A percentile compares a stretch with the other conserved stretches of the same genome.
Conservation (phyloP, 1,139 yeast genomes). For the Eremothecium coryli region DNA sequence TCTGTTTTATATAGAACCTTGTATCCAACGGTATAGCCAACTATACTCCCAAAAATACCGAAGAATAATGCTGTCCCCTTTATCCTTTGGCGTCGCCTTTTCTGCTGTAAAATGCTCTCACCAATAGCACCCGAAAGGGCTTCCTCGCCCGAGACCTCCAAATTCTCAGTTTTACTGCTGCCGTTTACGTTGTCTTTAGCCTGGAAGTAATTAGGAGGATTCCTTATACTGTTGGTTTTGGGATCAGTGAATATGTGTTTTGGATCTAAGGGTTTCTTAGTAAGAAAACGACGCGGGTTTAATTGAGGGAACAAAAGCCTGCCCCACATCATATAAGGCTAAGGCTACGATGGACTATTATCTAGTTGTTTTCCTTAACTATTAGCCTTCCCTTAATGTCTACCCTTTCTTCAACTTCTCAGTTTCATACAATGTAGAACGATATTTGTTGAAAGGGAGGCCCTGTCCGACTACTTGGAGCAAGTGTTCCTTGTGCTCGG, state of each 20-base stretch:
- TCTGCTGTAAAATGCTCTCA: slow-evolving; percentile 6
- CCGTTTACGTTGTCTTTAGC: not conserved
- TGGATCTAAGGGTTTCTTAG: slow-evolving; percentile 11
- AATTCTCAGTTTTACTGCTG: not conserved
- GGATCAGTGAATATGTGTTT: slow-evolving; percentile 19
- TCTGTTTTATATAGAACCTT: slow-evolving; percentile 20
- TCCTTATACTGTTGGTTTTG: slow-evolving; percentile 8
- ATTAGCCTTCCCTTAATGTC: too few species aligned
- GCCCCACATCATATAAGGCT: not conserved
- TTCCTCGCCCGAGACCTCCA: not conserved
- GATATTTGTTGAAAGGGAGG: too few species aligned
- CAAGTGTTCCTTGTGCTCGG: too few species aligned
- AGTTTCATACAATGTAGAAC: too few species aligned
- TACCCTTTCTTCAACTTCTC: too few species aligned
- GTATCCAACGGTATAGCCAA: slow-evolving; percentile 25
- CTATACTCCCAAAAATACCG: slow-evolving; percentile 16
- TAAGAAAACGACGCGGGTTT: slow-evolving; percentile 3
- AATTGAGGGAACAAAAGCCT: not conserved
- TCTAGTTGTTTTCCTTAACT: too few species aligned
- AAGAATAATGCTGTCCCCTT: slow-evolving; percentile 11
- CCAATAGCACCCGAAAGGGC: slow-evolving; percentile 7
- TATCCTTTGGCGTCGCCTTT: slow-evolving; percentile 12
- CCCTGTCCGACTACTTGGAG: too few species aligned
- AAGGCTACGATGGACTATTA: too few species aligned
- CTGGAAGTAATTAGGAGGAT: slow-evolving; percentile 10